A percentile compares a stretch with the other conserved stretches of the same genome.
Evolutionary conservation across 352 stramenopile species (phyloP).

Genomic region (Pythium insidiosum): DNA sequence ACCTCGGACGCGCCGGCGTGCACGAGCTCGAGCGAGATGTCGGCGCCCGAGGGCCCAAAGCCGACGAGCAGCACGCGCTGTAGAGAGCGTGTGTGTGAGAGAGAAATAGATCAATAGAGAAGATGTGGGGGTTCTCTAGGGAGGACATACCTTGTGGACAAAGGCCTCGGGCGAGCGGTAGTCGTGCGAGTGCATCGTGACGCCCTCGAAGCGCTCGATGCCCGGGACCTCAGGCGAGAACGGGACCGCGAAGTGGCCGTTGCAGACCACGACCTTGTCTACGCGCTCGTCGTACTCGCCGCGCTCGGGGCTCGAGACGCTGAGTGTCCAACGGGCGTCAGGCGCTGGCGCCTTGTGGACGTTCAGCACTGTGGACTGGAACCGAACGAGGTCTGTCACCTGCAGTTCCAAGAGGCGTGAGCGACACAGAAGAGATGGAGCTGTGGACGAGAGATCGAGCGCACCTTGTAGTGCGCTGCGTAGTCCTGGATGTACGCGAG

Average conservation of each 20-base stretch:
- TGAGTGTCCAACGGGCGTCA: constrained; percentile 23
- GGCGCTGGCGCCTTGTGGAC: constrained; percentile 23
- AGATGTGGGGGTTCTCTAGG: too few relatives aligned
- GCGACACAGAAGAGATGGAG: too few relatives aligned
- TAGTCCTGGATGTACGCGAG: constrained; percentile 68
- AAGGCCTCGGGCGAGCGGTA: constrained; percentile 16
- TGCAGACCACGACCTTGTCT: constrained; percentile 73
- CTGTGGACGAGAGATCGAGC: background rate
- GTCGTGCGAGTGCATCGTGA: constrained; percentile 22
- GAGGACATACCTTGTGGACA: constrained; percentile 13
- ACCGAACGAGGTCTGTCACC: constrained; percentile 35
- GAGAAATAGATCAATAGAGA: too few relatives aligned
- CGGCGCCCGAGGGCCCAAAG: constrained; percentile 55
- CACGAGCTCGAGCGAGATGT: constrained; percentile 72
- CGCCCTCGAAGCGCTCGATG: constrained; percentile 32
- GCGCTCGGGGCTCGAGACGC: constrained; percentile 23
- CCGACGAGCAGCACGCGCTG: constrained; percentile 61
- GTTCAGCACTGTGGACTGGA: constrained; percentile 43
- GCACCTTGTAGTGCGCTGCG: constrained; percentile 31
- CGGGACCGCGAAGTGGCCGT: constrained; percentile 67
- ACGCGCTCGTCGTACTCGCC: constrained; percentile 52
- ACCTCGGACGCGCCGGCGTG: constrained; percentile 32
- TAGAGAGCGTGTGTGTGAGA: too few relatives aligned
- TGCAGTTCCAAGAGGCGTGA: too few relatives aligned
- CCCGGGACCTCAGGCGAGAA: constrained; percentile 37